Evolutionary conservation across 2,329 filamentous ascomycete genomes (phyloP).

Genomic region (Hymenotorrendiella dingleyae): DNA sequence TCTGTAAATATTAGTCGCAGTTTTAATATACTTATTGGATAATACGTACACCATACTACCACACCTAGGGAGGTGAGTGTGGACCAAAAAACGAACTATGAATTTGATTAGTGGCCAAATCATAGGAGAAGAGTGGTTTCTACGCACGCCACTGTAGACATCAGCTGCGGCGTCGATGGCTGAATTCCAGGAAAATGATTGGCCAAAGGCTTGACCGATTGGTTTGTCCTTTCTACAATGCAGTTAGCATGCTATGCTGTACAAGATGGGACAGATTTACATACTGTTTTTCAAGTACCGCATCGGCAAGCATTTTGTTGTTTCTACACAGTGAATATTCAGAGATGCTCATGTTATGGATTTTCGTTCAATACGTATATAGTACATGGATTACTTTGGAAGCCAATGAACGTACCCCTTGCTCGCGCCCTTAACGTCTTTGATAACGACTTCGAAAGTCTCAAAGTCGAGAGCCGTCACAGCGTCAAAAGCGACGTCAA

Average conservation of each 20-base stretch:
- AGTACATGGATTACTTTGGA: slow-evolving; percentile 71
- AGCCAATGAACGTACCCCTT: slow-evolving; percentile 99
- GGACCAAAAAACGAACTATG: slow-evolving; percentile 90
- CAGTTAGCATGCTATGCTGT: slow-evolving; percentile 27
- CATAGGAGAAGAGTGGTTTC: too few species aligned
- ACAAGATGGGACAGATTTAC: slow-evolving; percentile 31
- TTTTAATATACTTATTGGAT: background rate
- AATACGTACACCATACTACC: slow-evolving; percentile 80
- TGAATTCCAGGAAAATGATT: slow-evolving; percentile 67
- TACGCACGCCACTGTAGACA: slow-evolving; percentile 79
- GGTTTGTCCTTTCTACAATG: slow-evolving; percentile 65
- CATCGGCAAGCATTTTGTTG: slow-evolving; percentile 40
- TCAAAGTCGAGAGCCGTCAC: slow-evolving; percentile 90
- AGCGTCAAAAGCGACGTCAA: slow-evolving; percentile 94
- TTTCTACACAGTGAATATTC: slow-evolving; percentile 32
- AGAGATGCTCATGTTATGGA: slow-evolving; percentile 27
- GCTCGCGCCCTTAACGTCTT: slow-evolving; percentile 82
- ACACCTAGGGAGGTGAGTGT: slow-evolving; percentile 85
- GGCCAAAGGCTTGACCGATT: slow-evolving; percentile 62
- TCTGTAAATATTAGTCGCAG: slow-evolving; percentile 42
- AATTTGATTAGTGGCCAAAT: too few species aligned
- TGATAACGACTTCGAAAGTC: slow-evolving; percentile 79
- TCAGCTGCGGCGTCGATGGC: slow-evolving; percentile 78
- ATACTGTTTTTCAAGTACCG: slow-evolving; percentile 68
- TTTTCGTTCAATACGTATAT: slow-evolving; percentile 31